Evolutionary conservation across 2,329 filamentous ascomycete species (phyloP).

Genomic region (Ceratocystis smalleyi): DNA sequence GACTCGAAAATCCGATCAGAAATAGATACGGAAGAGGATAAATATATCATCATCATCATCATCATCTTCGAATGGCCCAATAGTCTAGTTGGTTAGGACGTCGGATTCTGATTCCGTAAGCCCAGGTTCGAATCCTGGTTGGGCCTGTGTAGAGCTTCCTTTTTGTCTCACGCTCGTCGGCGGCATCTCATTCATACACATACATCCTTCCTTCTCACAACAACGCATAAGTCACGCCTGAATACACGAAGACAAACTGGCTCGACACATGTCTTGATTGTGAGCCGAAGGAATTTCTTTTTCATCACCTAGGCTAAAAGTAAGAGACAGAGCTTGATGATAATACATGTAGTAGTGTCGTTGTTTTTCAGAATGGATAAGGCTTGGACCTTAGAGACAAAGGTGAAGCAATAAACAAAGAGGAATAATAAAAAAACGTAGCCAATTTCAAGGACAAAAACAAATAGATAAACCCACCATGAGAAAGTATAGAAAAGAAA

Average conservation of each 20-base stretch:
- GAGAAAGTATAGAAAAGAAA: not conserved
- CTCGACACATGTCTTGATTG: not conserved
- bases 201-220: not conserved
- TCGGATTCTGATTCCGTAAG: conserved; percentile 13
- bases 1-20: no score
- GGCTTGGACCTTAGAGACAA: not conserved
- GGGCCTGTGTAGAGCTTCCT: not conserved
- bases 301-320: not conserved
- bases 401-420: not conserved
- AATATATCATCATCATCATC: no score
- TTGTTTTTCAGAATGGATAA: not conserved
- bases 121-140: conserved; percentile 16
- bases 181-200: no score
- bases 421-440: not conserved
- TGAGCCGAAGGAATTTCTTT: not conserved
- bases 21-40: no score
- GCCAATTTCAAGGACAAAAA: not conserved
- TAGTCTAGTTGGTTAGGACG: conserved; percentile 17
- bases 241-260: not conserved
- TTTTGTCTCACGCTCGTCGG: not conserved
- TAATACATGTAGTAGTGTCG: not conserved
- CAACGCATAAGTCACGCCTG: not conserved
- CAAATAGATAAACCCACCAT: conserved; percentile 1
- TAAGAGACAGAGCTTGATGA: not conserved
- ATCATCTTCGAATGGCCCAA: conserved; percentile 6